Percentiles rank a stretch among this genome's conserved stretches.
Conservation (phyloP, 805 yeast species). For the Candida tibetensis region DNA sequence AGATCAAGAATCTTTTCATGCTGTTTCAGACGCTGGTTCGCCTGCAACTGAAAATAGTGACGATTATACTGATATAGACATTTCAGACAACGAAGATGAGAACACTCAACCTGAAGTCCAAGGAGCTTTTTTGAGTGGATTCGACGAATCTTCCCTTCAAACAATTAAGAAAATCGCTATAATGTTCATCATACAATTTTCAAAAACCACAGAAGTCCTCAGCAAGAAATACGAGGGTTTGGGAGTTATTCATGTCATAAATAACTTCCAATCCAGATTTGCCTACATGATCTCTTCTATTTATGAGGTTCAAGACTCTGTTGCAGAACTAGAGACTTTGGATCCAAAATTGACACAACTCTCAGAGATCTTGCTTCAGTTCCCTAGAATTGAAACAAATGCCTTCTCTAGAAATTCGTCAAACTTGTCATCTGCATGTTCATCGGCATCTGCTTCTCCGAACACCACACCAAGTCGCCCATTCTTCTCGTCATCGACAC, state of each 20-base stretch:
- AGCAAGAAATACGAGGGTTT: constrained; percentile 48
- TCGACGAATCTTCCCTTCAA: constrained; percentile 40
- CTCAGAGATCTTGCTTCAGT: constrained; percentile 27
- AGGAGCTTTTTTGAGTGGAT: constrained; percentile 50
- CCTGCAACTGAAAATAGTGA: constrained; percentile 2
- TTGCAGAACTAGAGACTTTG: constrained; percentile 10
- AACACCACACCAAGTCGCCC: constrained; percentile 5
- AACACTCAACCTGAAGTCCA: constrained; percentile 38
- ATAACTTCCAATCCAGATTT: constrained; percentile 22
- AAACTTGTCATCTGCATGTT: constrained; percentile 4
- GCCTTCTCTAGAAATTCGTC: constrained; percentile 6
- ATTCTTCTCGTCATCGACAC: constrained; percentile 4
- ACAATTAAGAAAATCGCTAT: constrained; percentile 42
- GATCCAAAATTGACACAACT: constrained; percentile 18
- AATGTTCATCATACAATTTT: constrained; percentile 42
- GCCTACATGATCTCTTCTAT: constrained; percentile 19
- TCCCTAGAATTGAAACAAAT: constrained; percentile 15
- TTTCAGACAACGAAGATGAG: constrained; percentile 33
- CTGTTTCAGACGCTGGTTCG: background rate
- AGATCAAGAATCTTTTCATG: background rate
- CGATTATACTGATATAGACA: constrained; percentile 10
- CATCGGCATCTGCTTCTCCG: constrained; percentile 5
- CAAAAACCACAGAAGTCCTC: constrained; percentile 50
- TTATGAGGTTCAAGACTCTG: constrained; percentile 20
- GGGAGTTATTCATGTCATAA: constrained; percentile 52